A percentile compares a stretch with the other conserved stretches of the same genome.
These are phyloP conservation scores for Pneumocystis carinii DNA, from an alignment of 1,139 yeast species.

Conservation along the genomic window DNA sequence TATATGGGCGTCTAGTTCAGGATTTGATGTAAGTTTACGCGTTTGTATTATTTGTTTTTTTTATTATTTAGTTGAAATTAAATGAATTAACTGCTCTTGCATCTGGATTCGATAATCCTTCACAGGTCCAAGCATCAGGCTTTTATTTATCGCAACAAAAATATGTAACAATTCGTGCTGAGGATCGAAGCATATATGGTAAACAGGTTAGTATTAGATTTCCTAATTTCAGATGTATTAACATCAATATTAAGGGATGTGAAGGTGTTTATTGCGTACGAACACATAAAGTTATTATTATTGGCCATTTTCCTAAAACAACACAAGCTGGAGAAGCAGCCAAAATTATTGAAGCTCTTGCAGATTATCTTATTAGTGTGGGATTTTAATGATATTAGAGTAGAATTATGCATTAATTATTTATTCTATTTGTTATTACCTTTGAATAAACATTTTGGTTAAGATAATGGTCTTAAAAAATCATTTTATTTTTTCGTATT, in stretches of 20 bases:
- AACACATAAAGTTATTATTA: slow-evolving; percentile 78
- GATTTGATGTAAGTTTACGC: slow-evolving; percentile 36
- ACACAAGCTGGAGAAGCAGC: slow-evolving; percentile 93
- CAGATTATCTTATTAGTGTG: slow-evolving; percentile 79
- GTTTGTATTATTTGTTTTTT: not conserved
- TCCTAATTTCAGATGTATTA: slow-evolving; percentile 25
- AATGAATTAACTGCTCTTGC: slow-evolving; percentile 64
- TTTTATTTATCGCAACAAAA: slow-evolving; percentile 73
- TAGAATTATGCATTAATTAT: not conserved
- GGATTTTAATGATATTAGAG: slow-evolving; percentile 38
- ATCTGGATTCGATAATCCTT: slow-evolving; percentile 65
- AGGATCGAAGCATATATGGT: slow-evolving; percentile 86
- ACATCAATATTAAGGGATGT: slow-evolving; percentile 3
- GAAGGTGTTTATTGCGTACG: slow-evolving; percentile 84
- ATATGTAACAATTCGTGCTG: slow-evolving; percentile 78
- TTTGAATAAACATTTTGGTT: not conserved
- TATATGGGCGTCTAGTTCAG: slow-evolving; percentile 78
- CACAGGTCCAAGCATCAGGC: slow-evolving; percentile 68
- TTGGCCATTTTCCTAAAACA: slow-evolving; percentile 89
- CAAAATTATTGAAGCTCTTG: slow-evolving; percentile 82
- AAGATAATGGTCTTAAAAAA: not conserved
- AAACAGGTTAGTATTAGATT: slow-evolving; percentile 38
- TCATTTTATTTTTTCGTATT: not conserved
- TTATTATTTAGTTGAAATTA: slow-evolving; percentile 26
- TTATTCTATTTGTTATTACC: not conserved